phyloP scores from a whole-genome alignment of 208 protist genomes.

The Trichomonas gallinae region DNA sequence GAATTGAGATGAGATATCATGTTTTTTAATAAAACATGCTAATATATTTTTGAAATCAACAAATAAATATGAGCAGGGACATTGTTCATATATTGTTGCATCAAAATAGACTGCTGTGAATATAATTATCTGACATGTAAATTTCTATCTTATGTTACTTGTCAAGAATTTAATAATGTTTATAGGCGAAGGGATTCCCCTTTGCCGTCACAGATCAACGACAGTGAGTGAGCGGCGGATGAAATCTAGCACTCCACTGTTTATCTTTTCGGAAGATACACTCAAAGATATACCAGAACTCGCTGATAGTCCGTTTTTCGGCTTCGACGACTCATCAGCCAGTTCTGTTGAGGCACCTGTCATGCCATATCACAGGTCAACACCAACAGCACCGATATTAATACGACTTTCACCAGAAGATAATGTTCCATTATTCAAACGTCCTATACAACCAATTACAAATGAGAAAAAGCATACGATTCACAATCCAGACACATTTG shows the following conservation, averaged over 20 bases:
- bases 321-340: not conserved
- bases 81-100: no score
- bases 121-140: no score
- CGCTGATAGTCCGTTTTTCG: not conserved
- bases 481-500: not conserved
- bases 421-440: not conserved
- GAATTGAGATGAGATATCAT: no score
- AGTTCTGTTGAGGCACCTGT: not conserved
- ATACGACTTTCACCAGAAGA: not conserved
- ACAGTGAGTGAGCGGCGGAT: not conserved
- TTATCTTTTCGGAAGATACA: not conserved
- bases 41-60: no score
- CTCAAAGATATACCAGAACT: not conserved
- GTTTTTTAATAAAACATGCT: no score
- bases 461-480: not conserved
- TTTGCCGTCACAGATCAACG: not conserved
- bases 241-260: not conserved
- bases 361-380: not conserved
- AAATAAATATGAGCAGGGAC: no score
- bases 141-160: no score
- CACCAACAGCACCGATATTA: not conserved
- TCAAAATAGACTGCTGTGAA: no score
- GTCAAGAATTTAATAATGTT: no score
- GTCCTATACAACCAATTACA: not conserved
- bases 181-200: not conserved